Evolutionary conservation across 768 basidiomycete species (phyloP), one percentile per base, ranked within the genome.

Genomic region (Termitomyces sp.): DNA sequence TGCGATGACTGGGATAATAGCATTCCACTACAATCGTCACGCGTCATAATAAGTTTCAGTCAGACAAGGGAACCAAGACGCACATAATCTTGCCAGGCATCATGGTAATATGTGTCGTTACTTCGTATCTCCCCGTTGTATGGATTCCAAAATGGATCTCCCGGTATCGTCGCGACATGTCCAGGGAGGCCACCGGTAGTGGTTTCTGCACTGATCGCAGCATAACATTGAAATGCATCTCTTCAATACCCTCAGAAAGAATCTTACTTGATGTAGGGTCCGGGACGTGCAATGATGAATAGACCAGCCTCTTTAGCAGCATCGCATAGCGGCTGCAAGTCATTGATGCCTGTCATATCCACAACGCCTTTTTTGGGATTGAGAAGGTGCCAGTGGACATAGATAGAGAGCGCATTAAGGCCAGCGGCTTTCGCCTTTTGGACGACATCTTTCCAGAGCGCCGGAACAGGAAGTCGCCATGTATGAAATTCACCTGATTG

Each of bases 81-180:
- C 40, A 58, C 60, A 18, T 60, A 60, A 41, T 60, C 60, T 45
- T 60, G 60, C 60, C 60, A 60, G 1, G 60, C 50, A 33, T 49
- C 50, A n/a, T 60, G 54, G 38, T 58, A 60, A 39, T 50, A 52
- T 9, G 60, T 60, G 12, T 57, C 60, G 25, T 60, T 60, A 35
- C 60, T 60, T 58, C 60, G 47, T 22, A 60, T 38, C 44, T 58
- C 60, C 23, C 60, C 60, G 36, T 60, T 60, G 39, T 60, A 60
- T 7, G 18, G 33, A 50, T 60, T 60, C 60, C 60, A 60, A 13
- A 38, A 22, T 7, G 59, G 56, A 20, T 60, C 53, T 44, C 59
- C 59, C 27, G 59, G 56, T 23, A 60, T 58, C 25, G 59, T 60
- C 35, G 48, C 38, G 13, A 60, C 59, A 42, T 60, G 59, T 27